Base-by-base conservation (phyloP, 345 rosid species). In the Eutrema heterophyllum region DNA sequence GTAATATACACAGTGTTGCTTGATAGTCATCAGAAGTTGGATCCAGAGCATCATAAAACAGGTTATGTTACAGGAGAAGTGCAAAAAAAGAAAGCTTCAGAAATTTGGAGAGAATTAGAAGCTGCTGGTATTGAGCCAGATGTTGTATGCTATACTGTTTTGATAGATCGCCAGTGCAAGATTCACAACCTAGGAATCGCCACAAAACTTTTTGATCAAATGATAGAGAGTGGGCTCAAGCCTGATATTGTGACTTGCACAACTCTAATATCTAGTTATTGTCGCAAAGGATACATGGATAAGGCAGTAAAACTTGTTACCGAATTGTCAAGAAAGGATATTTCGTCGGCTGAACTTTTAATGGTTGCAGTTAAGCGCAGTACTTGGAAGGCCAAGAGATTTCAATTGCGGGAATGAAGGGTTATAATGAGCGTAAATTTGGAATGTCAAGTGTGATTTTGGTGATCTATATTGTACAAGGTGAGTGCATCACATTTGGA, bases 231-330 rank as follows among this genome's bases (percentile, higher is more conserved):
- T 74, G 97, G 89, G 36, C 66, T 86, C 52, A 58, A 80, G 76
- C 96, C 96, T 44, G 91, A 93, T 84, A 75, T 13, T 13, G 83
- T 77, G 50, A 73, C 91, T 7, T 89, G 83, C 74, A 77, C 83
- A 9, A 80, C 84, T 78, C 91, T 91, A 50, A 68, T 93, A 56
- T 75, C 68, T 56, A 84, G 84, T 40, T 83, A 58, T 75, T 73
- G 64, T 33, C 74, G 74, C 30, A 32, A 63, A 56, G 89, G 92
- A 71, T 76, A 75, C 67, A 26, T 82, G 15, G 73, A 78, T 53
- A 80, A 75, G 76, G 88, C 86, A 78, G 48, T 33, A 41, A 32
- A 61, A 52, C 86, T 91, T 71, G 40, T 64, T 52, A 43, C 74
- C 51, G 81, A 84, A 64, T 79, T 86, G 85, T 67, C 49, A 53